Base-by-base conservation (phyloP, 1,284 basidiomycete genomes). In the Naganishia cerealis region DNA sequence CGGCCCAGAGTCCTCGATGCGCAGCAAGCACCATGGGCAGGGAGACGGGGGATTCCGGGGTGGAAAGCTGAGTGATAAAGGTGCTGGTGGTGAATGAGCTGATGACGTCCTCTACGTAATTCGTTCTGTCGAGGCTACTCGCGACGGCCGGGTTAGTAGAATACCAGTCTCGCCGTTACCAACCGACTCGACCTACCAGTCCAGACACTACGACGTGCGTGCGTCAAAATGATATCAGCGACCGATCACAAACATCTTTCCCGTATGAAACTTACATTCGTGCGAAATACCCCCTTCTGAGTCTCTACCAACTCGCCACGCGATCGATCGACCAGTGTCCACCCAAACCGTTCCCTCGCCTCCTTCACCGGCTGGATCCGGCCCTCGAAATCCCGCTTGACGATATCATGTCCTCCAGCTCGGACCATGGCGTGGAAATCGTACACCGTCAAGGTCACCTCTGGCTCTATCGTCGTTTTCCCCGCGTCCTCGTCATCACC, bases 1-100 rank as follows among this genome's bases (percentile, higher is more conserved):
- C 94, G 0, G 95, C 96, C 94, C 94, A 99, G 3, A 99, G 83
- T 73, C 94, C 90, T 38, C 94, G 87, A 79, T 99, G 94, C 54
- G 90, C 85, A 0, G 86, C 84, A 91, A 94, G 97, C 6, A 99
- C 42, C 42, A 65, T 57, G 38, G 33, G 21, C 18, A 53, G 26
- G 8, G 81, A 8, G 86, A 81, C 15, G 75, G 71, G 39, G 71
- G 72, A 66, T 67, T 70, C 53, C 73, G 67, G 42, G 63, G 12
- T 72, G 71, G 10, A 72, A 38, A 79, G 72, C 4, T 76, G 75
- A 1, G 69, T 65, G 8, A 83, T 74, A 70, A 81, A 83, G 29
- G 75, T 67, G 72, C 91, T 88, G 13, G 95, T 82, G 0, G 87
- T 86, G 39, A 85, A 85, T 5, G 88, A 86, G 1, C 92, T 94